Conservation (phyloP, 2,329 filamentous ascomycete genomes). For the Lachnellula occidentalis region DNA sequence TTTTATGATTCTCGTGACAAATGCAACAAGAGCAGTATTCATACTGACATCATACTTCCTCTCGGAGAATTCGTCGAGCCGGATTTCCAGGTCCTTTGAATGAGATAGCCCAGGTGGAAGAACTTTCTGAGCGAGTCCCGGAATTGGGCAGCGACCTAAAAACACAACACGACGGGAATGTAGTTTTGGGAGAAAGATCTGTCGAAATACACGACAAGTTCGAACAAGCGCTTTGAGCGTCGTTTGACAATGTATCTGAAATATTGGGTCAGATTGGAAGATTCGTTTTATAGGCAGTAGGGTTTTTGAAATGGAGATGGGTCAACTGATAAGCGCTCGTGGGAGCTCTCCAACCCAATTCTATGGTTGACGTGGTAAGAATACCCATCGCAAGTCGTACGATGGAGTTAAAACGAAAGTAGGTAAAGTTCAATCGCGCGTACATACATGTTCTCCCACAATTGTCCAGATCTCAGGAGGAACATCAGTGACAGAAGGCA, state of each 20-base stretch:
- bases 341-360: too few relatives aligned
- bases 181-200: slow-evolving; percentile 3
- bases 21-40: slow-evolving; percentile 3
- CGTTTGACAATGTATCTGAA: background rate
- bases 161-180: background rate
- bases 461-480: background rate
- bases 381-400: background rate
- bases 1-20: slow-evolving; percentile 4
- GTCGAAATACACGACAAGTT: slow-evolving; percentile 3
- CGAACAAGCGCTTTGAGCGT: slow-evolving; percentile 30
- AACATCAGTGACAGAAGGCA: background rate
- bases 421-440: background rate
- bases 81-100: slow-evolving; percentile 6
- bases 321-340: background rate
- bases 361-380: too few relatives aligned
- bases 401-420: background rate
- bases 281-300: too few relatives aligned
- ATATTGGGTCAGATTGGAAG: background rate
- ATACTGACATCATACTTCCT: background rate
- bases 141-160: background rate
- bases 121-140: background rate
- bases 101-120: slow-evolving; percentile 1
- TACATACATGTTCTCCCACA: background rate
- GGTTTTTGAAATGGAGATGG: background rate
- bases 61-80: background rate